phyloP scores from a whole-genome alignment of 177 flowering plant species.

The Vitis hybrid region DNA sequence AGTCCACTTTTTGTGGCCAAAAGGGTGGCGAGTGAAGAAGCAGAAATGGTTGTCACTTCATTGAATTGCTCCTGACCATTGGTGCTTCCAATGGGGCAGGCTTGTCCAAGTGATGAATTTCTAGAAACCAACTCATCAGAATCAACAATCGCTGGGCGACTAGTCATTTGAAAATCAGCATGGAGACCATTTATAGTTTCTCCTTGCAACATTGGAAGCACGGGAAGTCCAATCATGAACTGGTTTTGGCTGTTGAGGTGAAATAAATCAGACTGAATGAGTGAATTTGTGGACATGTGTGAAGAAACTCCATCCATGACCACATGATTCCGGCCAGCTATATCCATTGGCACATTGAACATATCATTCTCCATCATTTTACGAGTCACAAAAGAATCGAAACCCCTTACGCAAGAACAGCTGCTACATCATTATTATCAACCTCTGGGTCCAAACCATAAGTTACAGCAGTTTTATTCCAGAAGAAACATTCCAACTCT shows the following conservation, averaged over 20 bases:
- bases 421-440: background rate
- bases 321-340: conserved; percentile 22
- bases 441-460: too few species aligned
- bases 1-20: conserved; percentile 30
- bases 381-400: background rate
- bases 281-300: conserved; percentile 24
- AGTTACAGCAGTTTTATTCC: too few species aligned
- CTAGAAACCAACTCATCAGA: conserved; percentile 18
- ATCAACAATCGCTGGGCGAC: conserved; percentile 11
- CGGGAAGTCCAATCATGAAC: conserved; percentile 33
- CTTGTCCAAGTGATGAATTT: conserved; percentile 18
- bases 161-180: background rate
- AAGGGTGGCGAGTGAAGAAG: conserved; percentile 34
- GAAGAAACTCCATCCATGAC: conserved; percentile 24
- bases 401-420: background rate
- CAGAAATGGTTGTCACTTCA: conserved; percentile 33
- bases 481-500: too few species aligned
- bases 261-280: conserved; percentile 19
- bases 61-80: conserved; percentile 29
- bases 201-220: conserved; percentile 29
- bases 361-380: conserved; percentile 39
- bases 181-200: conserved; percentile 23
- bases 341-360: conserved; percentile 20
- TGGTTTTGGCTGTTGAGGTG: conserved; percentile 32
- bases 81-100: conserved; percentile 7